Evolutionary conservation across 768 basidiomycete genomes (phyloP), one percentile per base, ranked within the genome.

Genomic region (Exidia glandulosa): DNA sequence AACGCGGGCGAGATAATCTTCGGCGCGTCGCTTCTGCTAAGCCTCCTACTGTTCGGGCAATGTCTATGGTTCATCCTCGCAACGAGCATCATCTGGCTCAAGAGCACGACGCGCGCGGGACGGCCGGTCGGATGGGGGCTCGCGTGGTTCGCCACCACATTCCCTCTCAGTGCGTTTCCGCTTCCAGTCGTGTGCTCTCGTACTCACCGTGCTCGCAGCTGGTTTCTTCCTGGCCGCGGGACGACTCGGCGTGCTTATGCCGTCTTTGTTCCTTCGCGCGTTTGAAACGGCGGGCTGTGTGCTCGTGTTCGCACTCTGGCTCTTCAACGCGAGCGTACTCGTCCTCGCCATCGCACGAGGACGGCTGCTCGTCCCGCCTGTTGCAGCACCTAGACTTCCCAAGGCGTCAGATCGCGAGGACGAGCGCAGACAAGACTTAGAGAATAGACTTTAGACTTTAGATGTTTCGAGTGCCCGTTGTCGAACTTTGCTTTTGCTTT

Each of bases 1-100:
- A 34, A 7, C 64, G 75, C 78, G 2, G 79, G 78, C 7, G 74
- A 79, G 59, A 72, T 79, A 3, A 78, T 76, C 75, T 80, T 73
- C 61, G 74, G 76, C 14, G 57, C 66, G 25, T 75, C 73, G 50
- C 72, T 79, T 54, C 65, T 79, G 62, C 60, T 63, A 6, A 74
- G 67, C 13, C 50, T 79, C 27, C 63, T 79, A 57, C 71, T 80
- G 9, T 78, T 74, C 54, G 79, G 79, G 32, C 72, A 79, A 32
- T 77, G 77, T 5, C 68, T 79, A 2, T 79, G 78, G 67, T 73
- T 79, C 59, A 78, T 80, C 64, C 37, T 74, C 30, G 50, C 50
- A 9, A 54, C 50, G 25, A 29, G 27, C 50, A 27, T 54, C 7
- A 54, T 54, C 50, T 54, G 50, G 50, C 27, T 54, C 25, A 27